A percentile compares a stretch with the other conserved stretches of the same genome.
These are phyloP conservation scores for Aspergillus affinis DNA, from an alignment of 495 filamentous ascomycete genomes.

Conservation along the genomic window DNA sequence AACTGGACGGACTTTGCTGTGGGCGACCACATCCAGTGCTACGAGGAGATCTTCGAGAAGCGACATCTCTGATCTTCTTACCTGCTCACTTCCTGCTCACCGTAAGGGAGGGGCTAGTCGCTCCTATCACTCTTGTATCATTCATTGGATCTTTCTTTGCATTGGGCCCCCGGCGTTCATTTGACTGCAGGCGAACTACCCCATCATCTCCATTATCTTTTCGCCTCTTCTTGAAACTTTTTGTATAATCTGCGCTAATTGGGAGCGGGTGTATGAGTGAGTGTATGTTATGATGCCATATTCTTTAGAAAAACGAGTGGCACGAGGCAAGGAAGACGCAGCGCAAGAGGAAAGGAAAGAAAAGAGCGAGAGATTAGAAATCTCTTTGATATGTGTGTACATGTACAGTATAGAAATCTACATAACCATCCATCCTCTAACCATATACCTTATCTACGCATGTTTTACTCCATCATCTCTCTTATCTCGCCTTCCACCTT, in stretches of 20 bases:
- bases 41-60: slow-evolving; percentile 76
- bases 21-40: slow-evolving; percentile 84
- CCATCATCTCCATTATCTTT: slow-evolving; percentile 55
- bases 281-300: too few relatives aligned
- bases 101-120: not conserved
- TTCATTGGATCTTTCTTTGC: slow-evolving; percentile 33
- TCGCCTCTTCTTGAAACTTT: not conserved
- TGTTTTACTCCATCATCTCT: slow-evolving; percentile 7
- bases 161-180: slow-evolving; percentile 65
- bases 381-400: not conserved
- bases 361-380: not conserved
- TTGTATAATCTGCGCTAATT: not conserved
- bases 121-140: slow-evolving; percentile 13
- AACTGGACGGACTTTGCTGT: slow-evolving; percentile 72
- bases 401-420: too few relatives aligned
- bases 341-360: not conserved
- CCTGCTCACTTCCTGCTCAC: not conserved
- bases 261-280: not conserved
- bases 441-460: not conserved
- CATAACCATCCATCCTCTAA: too few relatives aligned
- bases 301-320: too few relatives aligned
- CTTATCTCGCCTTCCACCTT: slow-evolving; percentile 60
- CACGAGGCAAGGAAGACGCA: not conserved
- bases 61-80: slow-evolving; percentile 43
- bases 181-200: slow-evolving; percentile 64